Evolutionary conservation across 768 basidiomycete species (phyloP), one percentile per base, ranked within the genome.

Genomic region (Hygrophorus russula): DNA sequence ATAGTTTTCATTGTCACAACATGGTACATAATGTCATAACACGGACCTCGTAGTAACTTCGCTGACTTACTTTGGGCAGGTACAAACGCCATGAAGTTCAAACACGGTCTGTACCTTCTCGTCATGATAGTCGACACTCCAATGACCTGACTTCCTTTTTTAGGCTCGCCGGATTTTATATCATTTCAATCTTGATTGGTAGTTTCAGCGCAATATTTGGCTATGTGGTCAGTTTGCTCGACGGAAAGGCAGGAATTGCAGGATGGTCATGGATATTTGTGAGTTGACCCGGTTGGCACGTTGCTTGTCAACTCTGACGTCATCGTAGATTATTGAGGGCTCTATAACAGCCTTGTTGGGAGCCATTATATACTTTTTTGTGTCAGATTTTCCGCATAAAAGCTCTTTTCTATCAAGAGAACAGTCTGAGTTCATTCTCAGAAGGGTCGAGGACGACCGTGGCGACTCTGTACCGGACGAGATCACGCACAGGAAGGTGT

Each of bases 181-280:
- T 71, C 4, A 51, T 69, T 13, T 67, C 69, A 2, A 55, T 72
- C 38, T 52, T 70, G 24, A 47, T 63, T 20, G 67, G 65, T 11
- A 71, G 70, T 2, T 73, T 74, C 51, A 68, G 70, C 51, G 63
- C 71, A 14, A 67, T 74, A 29, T 59, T 73, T 39, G 70, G 68
- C 0, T 73, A 71, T 50, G 52, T 54, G 28, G 39, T 73, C 38
- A 69, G 66, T 36, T 58, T 65, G 14, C 57, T 74, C 19, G 56
- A 57, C 1, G 73, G 71, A 0, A 60, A 55, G 47, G 46, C 55
- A 32, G 70, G 68, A 12, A 54, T 72, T 32, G 52, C 64, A 18
- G 71, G 69, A 4, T 73, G 72, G 71, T 62, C 70, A 1, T 75
- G 71, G 70, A 73, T 74, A 40, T 74, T 74, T 51, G 73, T 69